Conservation (phyloP, 345 rosid genomes). For the Eucalyptus cladocalyx region DNA sequence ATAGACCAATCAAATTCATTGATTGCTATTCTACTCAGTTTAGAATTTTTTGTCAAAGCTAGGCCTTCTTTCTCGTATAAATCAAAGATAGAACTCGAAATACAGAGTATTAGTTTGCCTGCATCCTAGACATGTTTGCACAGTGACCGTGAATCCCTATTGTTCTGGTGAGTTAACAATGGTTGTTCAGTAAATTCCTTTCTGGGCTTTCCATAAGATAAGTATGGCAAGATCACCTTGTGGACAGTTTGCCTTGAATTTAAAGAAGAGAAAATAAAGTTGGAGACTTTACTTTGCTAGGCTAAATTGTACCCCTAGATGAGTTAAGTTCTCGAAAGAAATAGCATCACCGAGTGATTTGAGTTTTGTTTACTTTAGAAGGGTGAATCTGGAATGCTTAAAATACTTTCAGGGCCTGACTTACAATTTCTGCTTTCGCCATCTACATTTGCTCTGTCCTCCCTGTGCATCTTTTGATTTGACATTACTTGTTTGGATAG, state of each 20-base stretch:
- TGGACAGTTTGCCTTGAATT: background rate
- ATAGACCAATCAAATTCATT: background rate
- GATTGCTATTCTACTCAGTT: background rate
- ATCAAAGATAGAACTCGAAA: background rate
- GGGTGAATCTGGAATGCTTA: background rate
- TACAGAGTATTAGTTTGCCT: background rate
- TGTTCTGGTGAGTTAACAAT: background rate
- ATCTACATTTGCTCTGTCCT: background rate
- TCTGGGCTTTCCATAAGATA: background rate
- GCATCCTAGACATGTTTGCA: background rate
- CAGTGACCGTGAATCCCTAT: background rate
- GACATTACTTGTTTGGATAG: conserved; percentile 6
- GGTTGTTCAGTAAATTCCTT: background rate
- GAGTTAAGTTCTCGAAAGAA: background rate
- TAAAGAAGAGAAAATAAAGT: background rate
- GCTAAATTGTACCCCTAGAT: background rate
- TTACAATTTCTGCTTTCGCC: background rate
- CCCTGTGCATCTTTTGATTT: background rate
- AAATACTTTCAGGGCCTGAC: background rate
- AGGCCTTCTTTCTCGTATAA: background rate
- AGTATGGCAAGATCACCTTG: background rate
- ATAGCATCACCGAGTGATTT: background rate
- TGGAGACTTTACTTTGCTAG: background rate
- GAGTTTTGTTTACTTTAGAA: background rate
- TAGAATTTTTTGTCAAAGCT: background rate